Percentiles rank a stretch among this genome's conserved stretches.
Conservation (phyloP, 2,329 filamentous ascomycete species). For the Myriangium duriaei region DNA sequence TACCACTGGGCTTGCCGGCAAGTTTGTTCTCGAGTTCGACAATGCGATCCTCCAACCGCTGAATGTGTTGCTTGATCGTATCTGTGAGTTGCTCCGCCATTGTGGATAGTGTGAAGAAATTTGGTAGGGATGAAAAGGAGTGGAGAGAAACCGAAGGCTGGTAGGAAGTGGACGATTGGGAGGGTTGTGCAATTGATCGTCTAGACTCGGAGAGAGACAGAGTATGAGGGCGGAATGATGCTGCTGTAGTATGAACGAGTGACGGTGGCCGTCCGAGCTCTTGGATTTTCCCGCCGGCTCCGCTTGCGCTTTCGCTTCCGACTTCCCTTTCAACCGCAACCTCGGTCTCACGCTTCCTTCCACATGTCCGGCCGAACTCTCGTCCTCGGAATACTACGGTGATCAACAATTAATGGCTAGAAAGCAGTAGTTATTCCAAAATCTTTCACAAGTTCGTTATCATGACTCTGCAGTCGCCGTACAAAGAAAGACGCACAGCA, state of each 20-base stretch:
- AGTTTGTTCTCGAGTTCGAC: slow-evolving; percentile 70
- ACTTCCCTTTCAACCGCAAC: too few species aligned
- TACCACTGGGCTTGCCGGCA: slow-evolving; percentile 33
- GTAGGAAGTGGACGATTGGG: not conserved
- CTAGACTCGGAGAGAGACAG: not conserved
- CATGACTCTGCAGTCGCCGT: too few species aligned
- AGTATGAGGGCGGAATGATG: not conserved
- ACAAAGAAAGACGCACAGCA: too few species aligned
- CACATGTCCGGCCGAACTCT: too few species aligned
- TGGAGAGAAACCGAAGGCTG: not conserved
- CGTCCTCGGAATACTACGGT: too few species aligned
- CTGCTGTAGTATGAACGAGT: not conserved
- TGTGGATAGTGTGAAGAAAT: slow-evolving; percentile 30
- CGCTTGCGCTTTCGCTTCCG: too few species aligned
- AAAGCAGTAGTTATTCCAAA: too few species aligned
- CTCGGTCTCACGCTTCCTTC: too few species aligned
- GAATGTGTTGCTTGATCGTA: slow-evolving; percentile 71
- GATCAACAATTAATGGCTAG: too few species aligned
- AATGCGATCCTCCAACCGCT: slow-evolving; percentile 74
- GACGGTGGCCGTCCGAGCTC: too few species aligned
- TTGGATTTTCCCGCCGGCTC: too few species aligned
- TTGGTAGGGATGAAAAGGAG: not conserved
- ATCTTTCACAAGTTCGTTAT: too few species aligned
- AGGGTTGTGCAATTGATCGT: not conserved
- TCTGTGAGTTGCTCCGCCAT: slow-evolving; percentile 80